Evolutionary conservation across 352 stramenopile genomes (phyloP).

Genomic region (Phytopythium cucurbitacearum): DNA sequence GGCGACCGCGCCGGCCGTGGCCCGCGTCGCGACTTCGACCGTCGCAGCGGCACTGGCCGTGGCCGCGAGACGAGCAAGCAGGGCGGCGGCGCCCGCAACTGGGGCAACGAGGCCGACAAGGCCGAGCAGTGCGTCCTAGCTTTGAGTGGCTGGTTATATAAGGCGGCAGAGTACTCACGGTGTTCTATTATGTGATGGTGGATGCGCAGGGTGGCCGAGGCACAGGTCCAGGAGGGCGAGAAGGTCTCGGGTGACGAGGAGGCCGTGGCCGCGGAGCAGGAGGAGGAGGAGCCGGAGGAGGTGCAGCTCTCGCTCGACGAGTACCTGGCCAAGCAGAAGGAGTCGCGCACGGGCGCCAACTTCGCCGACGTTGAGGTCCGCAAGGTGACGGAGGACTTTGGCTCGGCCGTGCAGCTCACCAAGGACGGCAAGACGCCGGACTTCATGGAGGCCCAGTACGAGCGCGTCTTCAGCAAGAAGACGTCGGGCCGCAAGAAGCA

Average conservation of each 20-base stretch:
- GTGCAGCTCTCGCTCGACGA: slow-evolving; percentile 81
- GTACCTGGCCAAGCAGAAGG: slow-evolving; percentile 82
- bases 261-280: slow-evolving; percentile 34
- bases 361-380: slow-evolving; percentile 80
- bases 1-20: slow-evolving; percentile 42
- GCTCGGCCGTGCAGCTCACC: slow-evolving; percentile 59
- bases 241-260: slow-evolving; percentile 62
- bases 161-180: background rate
- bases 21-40: slow-evolving; percentile 88
- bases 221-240: slow-evolving; percentile 46
- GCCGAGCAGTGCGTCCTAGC: slow-evolving; percentile 71
- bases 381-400: slow-evolving; percentile 90
- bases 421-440: slow-evolving; percentile 87
- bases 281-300: slow-evolving; percentile 77
- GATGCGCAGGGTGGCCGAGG: slow-evolving; percentile 27
- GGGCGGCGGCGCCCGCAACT: slow-evolving; percentile 94
- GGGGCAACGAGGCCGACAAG: slow-evolving; percentile 94
- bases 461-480: slow-evolving; percentile 96
- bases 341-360: slow-evolving; percentile 60
- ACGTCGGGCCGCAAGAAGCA: slow-evolving; percentile 93
- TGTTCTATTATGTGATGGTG: background rate
- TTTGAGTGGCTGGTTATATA: slow-evolving; percentile 6
- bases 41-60: slow-evolving; percentile 93
- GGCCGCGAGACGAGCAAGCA: slow-evolving; percentile 95
- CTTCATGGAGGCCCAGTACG: slow-evolving; percentile 84